Evolutionary conservation across 768 basidiomycete species (phyloP).

Genomic region (Coprinellus micaceus): DNA sequence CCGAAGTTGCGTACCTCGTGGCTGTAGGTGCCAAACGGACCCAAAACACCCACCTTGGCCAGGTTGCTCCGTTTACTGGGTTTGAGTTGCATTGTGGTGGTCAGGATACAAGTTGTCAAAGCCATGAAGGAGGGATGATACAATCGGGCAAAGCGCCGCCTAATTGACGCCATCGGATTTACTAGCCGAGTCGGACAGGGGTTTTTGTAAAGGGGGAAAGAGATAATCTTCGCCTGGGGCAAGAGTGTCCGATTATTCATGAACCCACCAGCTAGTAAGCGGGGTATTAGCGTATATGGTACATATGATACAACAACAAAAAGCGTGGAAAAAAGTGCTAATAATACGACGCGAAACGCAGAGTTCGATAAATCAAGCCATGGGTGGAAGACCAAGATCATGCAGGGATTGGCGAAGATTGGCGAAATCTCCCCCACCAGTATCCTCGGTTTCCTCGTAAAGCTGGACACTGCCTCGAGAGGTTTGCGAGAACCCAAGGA

Average conservation of each 20-base stretch:
- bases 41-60: conserved; percentile 50
- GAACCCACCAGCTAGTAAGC: too few relatives aligned
- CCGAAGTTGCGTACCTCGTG: conserved; percentile 39
- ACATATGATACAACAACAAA: conserved; percentile 7
- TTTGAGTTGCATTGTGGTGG: background rate
- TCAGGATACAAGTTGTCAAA: background rate
- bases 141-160: background rate
- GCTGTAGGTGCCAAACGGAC: conserved; percentile 69
- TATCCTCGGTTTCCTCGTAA: background rate
- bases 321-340: background rate
- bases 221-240: too few relatives aligned
- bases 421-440: conserved; percentile 21
- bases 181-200: too few relatives aligned
- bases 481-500: background rate
- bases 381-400: conserved; percentile 33
- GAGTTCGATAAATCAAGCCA: conserved; percentile 27
- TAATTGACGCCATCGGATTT: background rate
- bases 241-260: too few relatives aligned
- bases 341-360: too few relatives aligned
- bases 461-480: background rate
- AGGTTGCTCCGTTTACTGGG: conserved; percentile 2
- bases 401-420: conserved; percentile 31
- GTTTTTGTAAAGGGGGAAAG: too few relatives aligned
- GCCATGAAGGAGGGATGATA: background rate
- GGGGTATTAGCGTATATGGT: too few relatives aligned